Percentiles rank a stretch among this genome's conserved stretches.
Conservation (phyloP, 306 rosid species). For the Lathyrus tuberosus region DNA sequence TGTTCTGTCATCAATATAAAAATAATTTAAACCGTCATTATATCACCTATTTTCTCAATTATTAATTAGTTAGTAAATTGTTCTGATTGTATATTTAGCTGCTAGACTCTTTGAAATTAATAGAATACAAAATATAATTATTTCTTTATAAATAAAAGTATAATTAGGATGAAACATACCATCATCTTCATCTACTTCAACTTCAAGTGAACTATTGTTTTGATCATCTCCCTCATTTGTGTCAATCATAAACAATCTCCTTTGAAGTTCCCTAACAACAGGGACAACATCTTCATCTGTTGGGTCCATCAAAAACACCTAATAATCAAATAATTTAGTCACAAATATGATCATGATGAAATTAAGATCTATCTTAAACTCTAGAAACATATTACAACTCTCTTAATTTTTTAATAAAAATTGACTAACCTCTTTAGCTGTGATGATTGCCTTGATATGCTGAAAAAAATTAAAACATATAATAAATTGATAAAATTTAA, state of each 20-base stretch:
- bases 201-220: conserved; percentile 44
- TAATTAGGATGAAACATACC: conserved; percentile 49
- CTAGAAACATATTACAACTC: no score
- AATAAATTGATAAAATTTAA: background rate
- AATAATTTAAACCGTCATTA: no score
- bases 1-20: no score
- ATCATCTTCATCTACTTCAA: conserved; percentile 57
- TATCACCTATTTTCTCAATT: no score
- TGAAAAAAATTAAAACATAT: conserved; percentile 34
- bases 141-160: background rate
- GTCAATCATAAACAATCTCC: conserved; percentile 51
- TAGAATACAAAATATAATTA: no score
- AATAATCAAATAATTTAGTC: conserved; percentile 36
- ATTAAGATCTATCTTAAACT: background rate
- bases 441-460: conserved; percentile 80
- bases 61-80: no score
- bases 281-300: conserved; percentile 60
- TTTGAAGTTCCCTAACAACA: conserved; percentile 66
- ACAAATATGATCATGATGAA: background rate
- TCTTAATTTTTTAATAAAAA: background rate
- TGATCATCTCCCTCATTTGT: conserved; percentile 34
- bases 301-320: conserved; percentile 79
- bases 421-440: conserved; percentile 68
- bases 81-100: no score
- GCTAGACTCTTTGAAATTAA: no score